Percentiles rank a stretch among this genome's conserved stretches.
Evolutionary conservation across 2,329 filamentous ascomycete species (phyloP).

Genomic region (Monilinia aucupariae): DNA sequence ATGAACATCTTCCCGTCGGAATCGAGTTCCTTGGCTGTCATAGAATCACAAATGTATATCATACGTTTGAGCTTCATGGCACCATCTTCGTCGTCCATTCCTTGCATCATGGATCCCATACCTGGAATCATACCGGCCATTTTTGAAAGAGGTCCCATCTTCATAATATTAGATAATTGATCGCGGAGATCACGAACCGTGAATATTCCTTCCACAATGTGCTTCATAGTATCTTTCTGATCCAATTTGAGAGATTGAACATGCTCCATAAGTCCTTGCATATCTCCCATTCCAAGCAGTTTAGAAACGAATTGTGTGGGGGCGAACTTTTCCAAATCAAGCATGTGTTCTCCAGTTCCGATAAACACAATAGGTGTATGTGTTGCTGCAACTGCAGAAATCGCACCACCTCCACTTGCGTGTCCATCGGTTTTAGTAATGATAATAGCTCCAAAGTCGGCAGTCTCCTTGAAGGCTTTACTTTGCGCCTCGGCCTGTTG

Average conservation of each 20-base stretch:
- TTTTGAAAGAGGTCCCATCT: conserved; percentile 96
- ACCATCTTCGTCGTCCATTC: conserved; percentile 97
- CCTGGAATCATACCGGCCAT: conserved; percentile 99
- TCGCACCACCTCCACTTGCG: conserved; percentile 91
- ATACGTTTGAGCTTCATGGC: conserved; percentile 89
- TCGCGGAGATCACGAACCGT: conserved; percentile 91
- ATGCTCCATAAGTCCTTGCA: conserved; percentile 90
- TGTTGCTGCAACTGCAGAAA: conserved; percentile 93
- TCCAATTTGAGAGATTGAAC: conserved; percentile 93
- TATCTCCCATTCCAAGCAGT: conserved; percentile 93
- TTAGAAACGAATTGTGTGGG: conserved; percentile 92
- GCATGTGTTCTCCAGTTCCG: conserved; percentile 93
- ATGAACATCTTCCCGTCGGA: conserved; percentile 92
- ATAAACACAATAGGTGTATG: conserved; percentile 97
- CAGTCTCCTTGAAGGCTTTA: conserved; percentile 93
- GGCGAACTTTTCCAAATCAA: conserved; percentile 88
- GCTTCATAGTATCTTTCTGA: conserved; percentile 98
- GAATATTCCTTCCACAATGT: conserved; percentile 94
- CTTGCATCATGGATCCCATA: conserved; percentile 86
- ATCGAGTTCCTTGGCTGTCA: conserved; percentile 94
- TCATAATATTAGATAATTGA: conserved; percentile 97
- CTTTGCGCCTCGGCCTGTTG: conserved; percentile 93
- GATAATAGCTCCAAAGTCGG: conserved; percentile 96
- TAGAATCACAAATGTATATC: conserved; percentile 98
- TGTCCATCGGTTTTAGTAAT: conserved; percentile 98